Base-by-base conservation (phyloP, 164 flowering plant genomes). In the Macadamia integrifolia region DNA sequence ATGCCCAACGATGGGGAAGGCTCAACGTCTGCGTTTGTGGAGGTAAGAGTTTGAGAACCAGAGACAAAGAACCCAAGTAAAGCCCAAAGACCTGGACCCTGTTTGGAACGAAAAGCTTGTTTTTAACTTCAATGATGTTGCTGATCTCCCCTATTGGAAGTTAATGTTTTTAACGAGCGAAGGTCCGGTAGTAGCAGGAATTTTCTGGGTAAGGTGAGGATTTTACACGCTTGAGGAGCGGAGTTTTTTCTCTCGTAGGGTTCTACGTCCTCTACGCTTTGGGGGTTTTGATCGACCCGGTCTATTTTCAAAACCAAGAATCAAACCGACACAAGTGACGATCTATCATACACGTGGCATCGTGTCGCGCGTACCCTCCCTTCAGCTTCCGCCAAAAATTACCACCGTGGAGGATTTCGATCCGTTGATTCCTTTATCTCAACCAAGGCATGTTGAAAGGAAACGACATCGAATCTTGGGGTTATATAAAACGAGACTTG, bases 41-140 rank as follows among this genome's bases (percentile, higher is more conserved):
- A 93, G 74, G 88, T 93, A 11, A 23, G 81, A 82, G 74, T 93
- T 93, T 65, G 91, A 89, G 68, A 72, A 76, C 44, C 98, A 93
- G 71, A 83, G 71, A 42, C 77, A 80, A 48, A 79, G 89, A 12
- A 91, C 97, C 29, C 80, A 83, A 50, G 79, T 73, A 32, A 88
- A 88, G 61, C 82, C 84, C 50, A 88, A 87, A 62, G 93, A 93
- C 72, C 88, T 82, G 48, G 84, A 84, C 73, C 98, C 97, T 10
- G 80, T 85, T 52, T 93, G 97, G 97, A 89, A 89, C 62, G 94
- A 93, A 59, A 87, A 78, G 65, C 79, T 90, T 81, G 79, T 80
- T 75, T 76, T 93, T 80, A 78, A 82, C 74, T 76, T 87, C 44
- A 77, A 81, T 57, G 84, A 85, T 76, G 80, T 85, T 1, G 69